Base-by-base conservation (phyloP, 345 rosid species). In the Combretum micranthum region DNA sequence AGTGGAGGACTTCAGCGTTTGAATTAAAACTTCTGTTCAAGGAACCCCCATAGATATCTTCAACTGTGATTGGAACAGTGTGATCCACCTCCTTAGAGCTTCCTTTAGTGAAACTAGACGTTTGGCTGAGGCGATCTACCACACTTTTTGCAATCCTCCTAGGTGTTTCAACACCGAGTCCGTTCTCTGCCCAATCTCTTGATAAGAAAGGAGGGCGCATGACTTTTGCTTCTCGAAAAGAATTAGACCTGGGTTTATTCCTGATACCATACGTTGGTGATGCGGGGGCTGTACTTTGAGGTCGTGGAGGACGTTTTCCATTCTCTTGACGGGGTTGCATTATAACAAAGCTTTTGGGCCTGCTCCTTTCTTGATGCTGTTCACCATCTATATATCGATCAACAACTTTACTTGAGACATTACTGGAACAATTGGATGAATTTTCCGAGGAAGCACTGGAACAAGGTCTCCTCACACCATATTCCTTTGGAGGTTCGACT, bases 341-440 rank as follows among this genome's bases (percentile, higher is more conserved):
- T 70, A 75, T 78, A 52, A 44, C 77, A 50, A 79, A 69, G 64
- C 53, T 53, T 48, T 72, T 74, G 47, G 74, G 70, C 73, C 72
- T 75, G 60, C 72, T 77, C 44, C 68, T 82, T 64, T 79, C 96
- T 51, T 69, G 75, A 60, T 77, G 79, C 72, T 89, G 90, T 71
- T 94, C 99, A 45, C 94, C 99, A 74, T 85, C 99, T n/a, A n/a
- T n/a, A 73, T 80, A 94, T 45, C 92, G 88, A 64, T 94, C 97
- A 72, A 90, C 69, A 50, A 93, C 81, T 75, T 79, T 85, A 63
- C 77, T 85, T 23, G 97, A 90, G 65, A 78, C 74, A 57, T 75
- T 85, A 70, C 96, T 85, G 21, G 94, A 83, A 69, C 64, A 69
- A 61, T 77, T 66, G 17, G 97, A 78, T 14, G 98, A 86, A 70